Evolutionary conservation across 768 basidiomycete genomes (phyloP), one percentile per base, ranked within the genome.

Genomic region (Termitomyces sp.): DNA sequence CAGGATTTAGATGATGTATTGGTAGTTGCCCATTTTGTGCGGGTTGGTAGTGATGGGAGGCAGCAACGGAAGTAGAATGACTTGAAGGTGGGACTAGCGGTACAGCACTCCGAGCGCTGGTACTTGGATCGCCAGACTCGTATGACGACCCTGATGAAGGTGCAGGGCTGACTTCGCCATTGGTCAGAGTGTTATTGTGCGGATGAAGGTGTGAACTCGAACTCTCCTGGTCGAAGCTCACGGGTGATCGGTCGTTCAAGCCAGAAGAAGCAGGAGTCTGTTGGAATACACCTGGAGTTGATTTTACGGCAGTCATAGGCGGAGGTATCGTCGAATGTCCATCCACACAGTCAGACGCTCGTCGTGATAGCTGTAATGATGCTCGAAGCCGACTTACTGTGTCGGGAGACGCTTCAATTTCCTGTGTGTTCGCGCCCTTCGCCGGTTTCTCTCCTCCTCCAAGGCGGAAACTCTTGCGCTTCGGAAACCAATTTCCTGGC

Each of bases 401-500:
- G 22, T 59, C 34, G 2, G 48, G 18, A 31, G 47, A 34, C 24
- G 27, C 20, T 20, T 55, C 59, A 12, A 22, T 33, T 18, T 54
- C 58, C 24, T 37, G 41, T 2, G 33, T 20, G 16, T 24, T 58
- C 52, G 48, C 59, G 37, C 63, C 62, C 42, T 58, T 63, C 24
- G 57, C 2, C 20, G 58, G 45, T 57, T 76, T 76, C 24, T 79
- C 73, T 15, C 67, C 73, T n/a, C 67, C 73, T n/a, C 67, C 68
- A 33, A 73, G 39, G 53, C 73, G 72, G 58, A 81, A 67, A 63
- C 79, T 83, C 69, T 79, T 84, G 54, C 82, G 76, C 67, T 80
- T 81, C 33, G 68, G 64, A 63, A 83, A 84, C 83, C 84, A 86
- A 52, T 61, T 44, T 13, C 56, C 54, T 41, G 60, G 33, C 33